Evolutionary conservation across 331 rosid genomes (phyloP).

Genomic region (Ulmus americana): DNA sequence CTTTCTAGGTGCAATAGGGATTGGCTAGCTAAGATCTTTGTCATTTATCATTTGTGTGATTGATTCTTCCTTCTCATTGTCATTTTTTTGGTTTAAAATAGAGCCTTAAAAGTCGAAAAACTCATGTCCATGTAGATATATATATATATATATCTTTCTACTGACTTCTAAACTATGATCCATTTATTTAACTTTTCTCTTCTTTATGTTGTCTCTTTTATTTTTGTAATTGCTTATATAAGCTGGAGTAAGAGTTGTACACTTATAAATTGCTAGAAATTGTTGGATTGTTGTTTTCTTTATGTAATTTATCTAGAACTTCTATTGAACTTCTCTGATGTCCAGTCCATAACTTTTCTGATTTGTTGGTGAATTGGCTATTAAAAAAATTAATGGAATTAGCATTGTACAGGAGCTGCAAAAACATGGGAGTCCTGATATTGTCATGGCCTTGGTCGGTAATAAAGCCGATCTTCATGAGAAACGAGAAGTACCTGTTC

Average conservation of each 20-base stretch:
- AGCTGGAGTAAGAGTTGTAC: background rate
- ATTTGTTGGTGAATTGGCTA: background rate
- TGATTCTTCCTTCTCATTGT: too few species aligned
- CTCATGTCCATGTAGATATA: too few species aligned
- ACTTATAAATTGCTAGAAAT: background rate
- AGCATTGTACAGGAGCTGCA: slow-evolving; percentile 65
- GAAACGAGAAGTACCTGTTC: slow-evolving; percentile 77
- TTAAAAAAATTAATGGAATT: slow-evolving; percentile 24
- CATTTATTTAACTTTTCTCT: too few species aligned
- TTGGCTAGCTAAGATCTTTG: too few species aligned
- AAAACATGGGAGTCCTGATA: slow-evolving; percentile 93
- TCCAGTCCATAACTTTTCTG: background rate
- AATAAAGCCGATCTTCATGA: slow-evolving; percentile 94
- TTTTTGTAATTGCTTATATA: too few species aligned
- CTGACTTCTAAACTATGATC: too few species aligned
- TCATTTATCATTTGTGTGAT: too few species aligned
- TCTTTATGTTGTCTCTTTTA: too few species aligned
- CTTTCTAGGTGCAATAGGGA: too few species aligned
- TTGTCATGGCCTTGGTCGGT: slow-evolving; percentile 93
- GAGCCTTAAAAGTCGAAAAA: too few species aligned
- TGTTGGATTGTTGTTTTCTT: background rate
- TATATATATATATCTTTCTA: too few species aligned
- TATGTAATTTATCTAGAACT: background rate
- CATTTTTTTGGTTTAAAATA: too few species aligned
- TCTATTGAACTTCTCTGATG: background rate